Conservation (phyloP, 257 asterid genomes). For the Solanum habrochaites region DNA sequence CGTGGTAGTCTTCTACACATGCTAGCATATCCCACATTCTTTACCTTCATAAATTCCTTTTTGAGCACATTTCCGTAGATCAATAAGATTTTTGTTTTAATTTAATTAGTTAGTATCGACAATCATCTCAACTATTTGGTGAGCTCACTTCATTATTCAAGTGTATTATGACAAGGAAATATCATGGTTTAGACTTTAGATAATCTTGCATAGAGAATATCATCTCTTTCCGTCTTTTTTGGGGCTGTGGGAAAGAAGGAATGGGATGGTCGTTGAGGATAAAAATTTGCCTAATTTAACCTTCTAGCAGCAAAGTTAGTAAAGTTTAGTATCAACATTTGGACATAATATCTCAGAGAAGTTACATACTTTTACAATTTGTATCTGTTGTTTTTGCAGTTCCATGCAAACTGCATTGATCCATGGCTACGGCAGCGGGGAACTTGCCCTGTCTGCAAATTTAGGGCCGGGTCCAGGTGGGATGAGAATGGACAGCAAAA, state of each 20-base stretch:
- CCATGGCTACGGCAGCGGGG: constrained; percentile 99
- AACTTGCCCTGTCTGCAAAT: constrained; percentile 96
- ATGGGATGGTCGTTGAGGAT: neutral
- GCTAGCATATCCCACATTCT: neutral
- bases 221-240: neutral
- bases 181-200: neutral
- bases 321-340: neutral
- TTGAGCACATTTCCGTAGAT: neutral
- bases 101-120: neutral
- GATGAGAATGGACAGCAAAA: constrained; percentile 37
- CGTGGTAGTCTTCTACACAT: neutral
- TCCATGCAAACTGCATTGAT: constrained; percentile 91
- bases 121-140: neutral
- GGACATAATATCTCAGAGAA: neutral
- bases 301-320: neutral
- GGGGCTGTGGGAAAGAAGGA: neutral
- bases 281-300: neutral
- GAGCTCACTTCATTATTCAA: neutral
- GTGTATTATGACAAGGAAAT: neutral
- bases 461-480: constrained; percentile 68
- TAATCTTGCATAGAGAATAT: neutral
- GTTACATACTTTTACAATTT: neutral
- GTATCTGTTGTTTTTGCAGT: constrained; percentile 33
- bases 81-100: neutral
- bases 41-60: neutral